Evolutionary conservation across 2,329 filamentous ascomycete species (phyloP), one percentile per base, ranked within the genome.

Genomic region (Blumeria graminis): DNA sequence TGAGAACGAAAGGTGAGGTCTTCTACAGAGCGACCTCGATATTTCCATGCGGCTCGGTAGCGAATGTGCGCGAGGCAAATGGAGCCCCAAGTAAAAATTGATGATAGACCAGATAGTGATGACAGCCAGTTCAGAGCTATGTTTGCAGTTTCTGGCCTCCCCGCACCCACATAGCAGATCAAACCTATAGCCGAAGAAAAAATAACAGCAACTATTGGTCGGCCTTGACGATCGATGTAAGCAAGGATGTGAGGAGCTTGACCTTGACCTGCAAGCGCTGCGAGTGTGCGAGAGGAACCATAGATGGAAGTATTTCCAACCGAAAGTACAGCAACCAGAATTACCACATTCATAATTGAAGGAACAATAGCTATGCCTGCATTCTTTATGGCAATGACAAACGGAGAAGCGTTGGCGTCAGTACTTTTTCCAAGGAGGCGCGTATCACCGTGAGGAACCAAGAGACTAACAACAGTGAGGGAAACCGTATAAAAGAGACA

Each of bases 301-400:
- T 94, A 96, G 58, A 95, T 82, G 59, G 88, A 82, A 6, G 86
- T 90, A 69, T 94, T 95, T 57, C 88, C 88, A 58, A 95, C 89
- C 0, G 86, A 93, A 22, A 95, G 72, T 22, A 94, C 88, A 18
- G 89, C 84, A 60, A 94, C 80, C 65, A 95, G 80, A 67, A 95
- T 94, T 59, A 95, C 87, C n/a, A 80, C 81, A 68, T 96, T 95
- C 84, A 95, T 93, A 56, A 95, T 76, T 0, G 84, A 89, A 1
- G 87, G 86, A 2, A 95, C 76, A 1, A 83, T 81, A 45, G 77
- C 71, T 63, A 95, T 93, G 8, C 86, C 83, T 1, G 88, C 87
- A 60, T 88, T 83, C 61, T 84, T 74, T 62, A 94, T 94, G 60
- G 89, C 86, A 63, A 95, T 93, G 63, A 95, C 89, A 67, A 95